Base-by-base conservation (phyloP, 208 protist species). In the Tritrichomonas foetus region DNA sequence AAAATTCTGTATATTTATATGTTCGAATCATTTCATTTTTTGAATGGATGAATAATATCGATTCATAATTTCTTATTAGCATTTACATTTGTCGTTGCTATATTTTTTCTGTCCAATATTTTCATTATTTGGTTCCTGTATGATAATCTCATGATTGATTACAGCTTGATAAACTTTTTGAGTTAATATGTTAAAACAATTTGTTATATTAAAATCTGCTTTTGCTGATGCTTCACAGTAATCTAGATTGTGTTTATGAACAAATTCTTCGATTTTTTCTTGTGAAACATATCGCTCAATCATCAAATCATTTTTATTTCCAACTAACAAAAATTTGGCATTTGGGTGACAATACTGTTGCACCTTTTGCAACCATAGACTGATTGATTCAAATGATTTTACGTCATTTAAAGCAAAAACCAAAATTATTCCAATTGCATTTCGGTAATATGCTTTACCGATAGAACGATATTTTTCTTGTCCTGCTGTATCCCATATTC, bases 361-460 rank as follows among this genome's bases (percentile, higher is more conserved):
- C 9, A 50, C 74, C 47, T 82, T 41, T 14, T 36, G 5, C 11
- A 47, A 50, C 74, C 74, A 82, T 49, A 50, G 20, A 3, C 41
- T 9, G 30, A 82, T 82, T 0, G 47, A 3, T 33, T 49, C 33
- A 44, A 82, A 82, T 11, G 74, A 82, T 5, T 82, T 36, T 3
- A 50, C 13, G 41, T 50, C 25, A 9, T 25, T 50, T 50, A 82
- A 50, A 22, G 41, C 22, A 82, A 82, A 82, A 82, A 25, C n/a
- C 47, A 82, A 20, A 50, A 82, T 22, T 22, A 82, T 41, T 30
- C 74, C 74, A n/a, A 82, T 41, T 2, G 74, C 74, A 44, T 82
- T 82, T 82, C 74, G n/a, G 50, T 82, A 82, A 50, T 82, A 82
- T n/a, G 74, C 41, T 50, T 82, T 82, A 11, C 74, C 33, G 41